phyloP scores from a whole-genome alignment of 192 early-diverging fungal genomes.

The Phlyctochytrium planicorne region DNA sequence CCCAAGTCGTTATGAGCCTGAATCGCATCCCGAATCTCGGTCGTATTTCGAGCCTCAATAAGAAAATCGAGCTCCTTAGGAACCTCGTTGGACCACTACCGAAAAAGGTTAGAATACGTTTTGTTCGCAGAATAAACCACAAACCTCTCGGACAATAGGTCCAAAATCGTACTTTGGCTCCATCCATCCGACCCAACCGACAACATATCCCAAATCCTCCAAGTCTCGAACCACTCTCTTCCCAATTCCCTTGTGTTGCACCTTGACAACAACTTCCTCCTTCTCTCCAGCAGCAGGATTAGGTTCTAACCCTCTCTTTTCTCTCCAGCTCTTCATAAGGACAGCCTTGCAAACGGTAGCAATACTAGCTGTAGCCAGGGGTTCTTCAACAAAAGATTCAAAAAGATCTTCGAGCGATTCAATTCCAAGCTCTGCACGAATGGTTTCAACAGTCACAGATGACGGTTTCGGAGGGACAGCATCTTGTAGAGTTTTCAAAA shows the following conservation, averaged over 20 bases:
- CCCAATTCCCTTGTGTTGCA: slow-evolving; percentile 29
- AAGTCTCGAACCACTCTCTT: slow-evolving; percentile 24
- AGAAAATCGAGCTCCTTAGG: slow-evolving; percentile 35
- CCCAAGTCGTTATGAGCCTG: slow-evolving; percentile 3
- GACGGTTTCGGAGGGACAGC: slow-evolving; percentile 10
- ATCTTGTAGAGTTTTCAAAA: slow-evolving; percentile 23
- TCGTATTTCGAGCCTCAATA: slow-evolving; percentile 32
- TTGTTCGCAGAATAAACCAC: no score
- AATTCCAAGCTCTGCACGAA: slow-evolving; percentile 12
- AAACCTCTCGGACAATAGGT: slow-evolving; percentile 1
- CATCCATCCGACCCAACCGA: slow-evolving; percentile 11
- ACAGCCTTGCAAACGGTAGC: slow-evolving; percentile 86
- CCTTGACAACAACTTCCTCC: slow-evolving; percentile 28
- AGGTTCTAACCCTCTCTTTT: slow-evolving; percentile 11
- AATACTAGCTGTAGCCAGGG: slow-evolving; percentile 86
- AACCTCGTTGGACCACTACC: slow-evolving; percentile 29
- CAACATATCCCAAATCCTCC: slow-evolving; percentile 10
- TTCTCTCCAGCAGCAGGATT: slow-evolving; percentile 16
- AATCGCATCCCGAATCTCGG: slow-evolving; percentile 14
- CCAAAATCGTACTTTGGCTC: slow-evolving; percentile 31
- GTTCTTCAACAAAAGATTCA: slow-evolving; percentile 61
- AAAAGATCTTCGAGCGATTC: slow-evolving; percentile 50
- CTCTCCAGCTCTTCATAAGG: slow-evolving; percentile 42
- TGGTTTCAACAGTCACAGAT: slow-evolving; percentile 8
- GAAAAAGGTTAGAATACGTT: slow-evolving; percentile 4